A percentile compares a stretch with the other conserved stretches of the same genome.
Evolutionary conservation across 2,329 filamentous ascomycete genomes (phyloP).

Genomic region (Colletotrichum sidae): DNA sequence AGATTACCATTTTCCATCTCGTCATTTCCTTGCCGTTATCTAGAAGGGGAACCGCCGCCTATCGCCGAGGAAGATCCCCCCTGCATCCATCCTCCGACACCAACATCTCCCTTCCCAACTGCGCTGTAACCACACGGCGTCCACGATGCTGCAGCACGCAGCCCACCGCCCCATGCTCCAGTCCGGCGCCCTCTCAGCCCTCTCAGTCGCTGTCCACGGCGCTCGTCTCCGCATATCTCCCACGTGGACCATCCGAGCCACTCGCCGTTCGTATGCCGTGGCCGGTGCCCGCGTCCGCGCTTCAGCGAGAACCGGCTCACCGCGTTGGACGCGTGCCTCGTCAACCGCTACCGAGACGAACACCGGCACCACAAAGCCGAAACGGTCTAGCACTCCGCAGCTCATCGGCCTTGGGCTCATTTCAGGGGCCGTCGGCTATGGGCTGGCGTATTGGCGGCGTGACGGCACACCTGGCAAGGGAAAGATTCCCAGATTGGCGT

Average conservation of each 20-base stretch:
- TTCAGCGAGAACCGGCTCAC: conserved; percentile 1
- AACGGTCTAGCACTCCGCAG: neutral
- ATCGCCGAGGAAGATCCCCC: conserved; percentile 1
- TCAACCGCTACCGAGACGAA: neutral
- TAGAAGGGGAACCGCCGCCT: too few species aligned
- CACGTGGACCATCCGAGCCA: too few species aligned
- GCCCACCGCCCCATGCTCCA: conserved; percentile 13
- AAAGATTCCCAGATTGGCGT: conserved; percentile 19
- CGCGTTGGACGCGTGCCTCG: conserved; percentile 24
- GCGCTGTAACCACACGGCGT: neutral
- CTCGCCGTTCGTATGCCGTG: neutral
- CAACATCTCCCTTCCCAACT: neutral
- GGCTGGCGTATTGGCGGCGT: neutral
- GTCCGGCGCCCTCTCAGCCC: neutral
- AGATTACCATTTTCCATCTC: too few species aligned
- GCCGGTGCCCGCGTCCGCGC: conserved; percentile 3
- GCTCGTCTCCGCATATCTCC: too few species aligned
- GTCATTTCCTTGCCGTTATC: too few species aligned
- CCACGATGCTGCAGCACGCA: conserved; percentile 29
- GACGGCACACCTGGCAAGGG: neutral
- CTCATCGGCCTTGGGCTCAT: neutral
- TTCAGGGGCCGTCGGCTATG: neutral
- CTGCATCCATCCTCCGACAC: neutral
- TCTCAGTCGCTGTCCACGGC: too few species aligned
- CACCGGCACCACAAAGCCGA: neutral